Evolutionary conservation across 192 early-diverging fungal species (phyloP).

Genomic region (Umbelopsis sp.): DNA sequence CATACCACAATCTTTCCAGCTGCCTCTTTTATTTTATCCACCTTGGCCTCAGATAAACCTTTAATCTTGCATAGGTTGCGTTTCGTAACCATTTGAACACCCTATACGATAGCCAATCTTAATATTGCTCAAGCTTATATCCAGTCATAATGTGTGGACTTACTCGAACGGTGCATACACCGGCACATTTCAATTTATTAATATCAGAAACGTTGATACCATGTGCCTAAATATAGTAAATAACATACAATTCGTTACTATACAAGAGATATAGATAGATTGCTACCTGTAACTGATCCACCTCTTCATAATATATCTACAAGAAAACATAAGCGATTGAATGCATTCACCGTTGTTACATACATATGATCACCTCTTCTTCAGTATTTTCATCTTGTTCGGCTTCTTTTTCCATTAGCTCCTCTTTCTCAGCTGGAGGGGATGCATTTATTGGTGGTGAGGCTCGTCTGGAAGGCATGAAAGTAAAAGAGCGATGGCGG

Average conservation of each 20-base stretch:
- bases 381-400: background rate
- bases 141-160: background rate
- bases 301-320: slow-evolving; percentile 47
- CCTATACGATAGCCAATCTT: slow-evolving; percentile 40
- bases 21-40: slow-evolving; percentile 88
- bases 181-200: slow-evolving; percentile 74
- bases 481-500: background rate
- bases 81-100: slow-evolving; percentile 74
- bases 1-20: slow-evolving; percentile 61
- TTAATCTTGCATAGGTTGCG: slow-evolving; percentile 71
- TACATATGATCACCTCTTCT: background rate
- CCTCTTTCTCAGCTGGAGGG: background rate
- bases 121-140: background rate
- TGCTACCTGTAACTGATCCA: slow-evolving; percentile 53
- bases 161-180: slow-evolving; percentile 76
- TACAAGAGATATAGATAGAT: background rate
- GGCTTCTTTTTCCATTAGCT: background rate
- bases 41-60: slow-evolving; percentile 81
- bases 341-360: background rate
- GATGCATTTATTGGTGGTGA: background rate
- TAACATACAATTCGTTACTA: slow-evolving; percentile 38
- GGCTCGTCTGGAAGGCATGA: slow-evolving; percentile 2
- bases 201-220: slow-evolving; percentile 83
- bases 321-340: background rate
- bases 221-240: slow-evolving; percentile 44